Conservation (phyloP, 768 basidiomycete genomes). For the Favolaschia claudopus region DNA sequence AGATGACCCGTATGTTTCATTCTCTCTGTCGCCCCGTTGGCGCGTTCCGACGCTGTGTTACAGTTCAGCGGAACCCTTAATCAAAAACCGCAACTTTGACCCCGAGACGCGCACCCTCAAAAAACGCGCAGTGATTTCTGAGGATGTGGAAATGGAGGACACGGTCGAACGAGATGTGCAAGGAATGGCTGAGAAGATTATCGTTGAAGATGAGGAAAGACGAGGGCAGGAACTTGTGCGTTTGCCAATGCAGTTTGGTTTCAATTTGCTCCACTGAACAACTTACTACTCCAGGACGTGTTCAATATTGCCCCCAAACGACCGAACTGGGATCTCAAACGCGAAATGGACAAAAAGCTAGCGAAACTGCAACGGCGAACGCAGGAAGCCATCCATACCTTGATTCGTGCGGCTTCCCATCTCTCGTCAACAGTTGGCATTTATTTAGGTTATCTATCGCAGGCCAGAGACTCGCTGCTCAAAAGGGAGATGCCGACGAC, state of each 20-base stretch:
- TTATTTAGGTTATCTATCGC: constrained; percentile 11
- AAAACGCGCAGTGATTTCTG: constrained; percentile 59
- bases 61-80: constrained; percentile 52
- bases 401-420: constrained; percentile 76
- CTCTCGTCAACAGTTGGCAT: neutral
- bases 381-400: constrained; percentile 89
- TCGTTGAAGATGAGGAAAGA: constrained; percentile 85
- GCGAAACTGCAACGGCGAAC: constrained; percentile 90
- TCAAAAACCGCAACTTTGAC: constrained; percentile 88
- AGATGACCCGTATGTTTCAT: constrained; percentile 55
- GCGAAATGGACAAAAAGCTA: constrained; percentile 91
- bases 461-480: constrained; percentile 83
- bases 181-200: constrained; percentile 85
- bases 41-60: neutral
- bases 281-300: constrained; percentile 68
- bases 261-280: neutral
- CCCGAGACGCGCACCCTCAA: constrained; percentile 82
- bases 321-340: constrained; percentile 95
- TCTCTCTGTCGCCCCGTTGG: neutral
- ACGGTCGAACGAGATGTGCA: constrained; percentile 89
- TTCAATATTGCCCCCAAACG: constrained; percentile 98
- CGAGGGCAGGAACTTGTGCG: constrained; percentile 88
- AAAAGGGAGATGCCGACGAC: constrained; percentile 83
- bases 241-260: constrained; percentile 9
- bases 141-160: constrained; percentile 70